phyloP scores from a whole-genome alignment of 1,284 basidiomycete species.

The Cutaneotrichosporon curvatum region DNA sequence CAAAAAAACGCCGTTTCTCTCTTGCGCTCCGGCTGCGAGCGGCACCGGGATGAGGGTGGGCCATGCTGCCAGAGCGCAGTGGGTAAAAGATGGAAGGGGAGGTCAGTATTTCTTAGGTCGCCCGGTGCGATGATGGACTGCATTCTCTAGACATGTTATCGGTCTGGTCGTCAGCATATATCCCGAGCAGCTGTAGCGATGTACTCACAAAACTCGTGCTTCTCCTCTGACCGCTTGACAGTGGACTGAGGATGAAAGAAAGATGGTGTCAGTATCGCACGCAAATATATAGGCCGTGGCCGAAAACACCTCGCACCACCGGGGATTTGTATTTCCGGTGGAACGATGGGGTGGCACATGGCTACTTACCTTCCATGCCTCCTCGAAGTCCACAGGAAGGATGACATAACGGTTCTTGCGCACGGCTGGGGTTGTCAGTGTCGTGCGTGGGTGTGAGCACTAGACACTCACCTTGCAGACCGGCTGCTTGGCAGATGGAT shows the following conservation, averaged over 20 bases:
- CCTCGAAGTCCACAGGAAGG: constrained; percentile 94
- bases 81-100: constrained; percentile 2
- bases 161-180: constrained; percentile 21
- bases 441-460: background rate
- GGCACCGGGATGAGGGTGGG: constrained; percentile 20
- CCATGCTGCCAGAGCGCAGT: constrained; percentile 1
- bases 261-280: constrained; percentile 10
- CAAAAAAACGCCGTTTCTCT: constrained; percentile 21
- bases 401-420: constrained; percentile 98
- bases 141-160: constrained; percentile 23
- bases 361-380: constrained; percentile 86
- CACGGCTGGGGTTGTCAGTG: constrained; percentile 57
- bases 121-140: constrained; percentile 9
- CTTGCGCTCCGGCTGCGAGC: constrained; percentile 15
- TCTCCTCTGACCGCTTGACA: constrained; percentile 88
- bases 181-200: too few relatives aligned
- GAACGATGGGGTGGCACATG: constrained; percentile 9
- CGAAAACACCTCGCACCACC: constrained; percentile 15
- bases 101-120: background rate
- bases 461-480: constrained; percentile 70
- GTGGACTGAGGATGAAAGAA: constrained; percentile 62
- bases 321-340: constrained; percentile 13
- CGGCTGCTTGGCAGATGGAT: constrained; percentile 93
- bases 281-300: constrained; percentile 41
- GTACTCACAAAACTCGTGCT: constrained; percentile 84